A percentile compares a stretch with the other conserved stretches of the same genome.
These are phyloP conservation scores for Globisporangium takayamanum DNA, from an alignment of 352 stramenopile species.

Conservation along the genomic window DNA sequence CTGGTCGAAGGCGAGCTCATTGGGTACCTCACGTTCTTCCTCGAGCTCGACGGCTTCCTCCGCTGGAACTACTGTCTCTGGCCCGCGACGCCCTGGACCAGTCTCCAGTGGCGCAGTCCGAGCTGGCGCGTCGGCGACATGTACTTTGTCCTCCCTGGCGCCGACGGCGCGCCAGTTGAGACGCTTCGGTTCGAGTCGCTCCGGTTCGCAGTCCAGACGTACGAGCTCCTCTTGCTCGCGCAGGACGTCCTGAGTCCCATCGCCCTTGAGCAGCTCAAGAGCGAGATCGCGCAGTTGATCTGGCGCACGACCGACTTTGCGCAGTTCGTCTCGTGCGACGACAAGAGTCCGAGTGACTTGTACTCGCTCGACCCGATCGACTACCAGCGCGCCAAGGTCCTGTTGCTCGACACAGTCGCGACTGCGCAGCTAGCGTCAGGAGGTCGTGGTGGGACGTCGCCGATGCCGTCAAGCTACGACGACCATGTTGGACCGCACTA, in stretches of 20 bases:
- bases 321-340: constrained; percentile 30
- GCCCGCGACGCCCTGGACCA: constrained; percentile 48
- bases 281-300: constrained; percentile 49
- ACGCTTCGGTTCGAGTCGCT: constrained; percentile 65
- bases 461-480: neutral
- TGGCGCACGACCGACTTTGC: constrained; percentile 53
- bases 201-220: constrained; percentile 59
- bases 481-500: neutral
- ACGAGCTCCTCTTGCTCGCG: constrained; percentile 51
- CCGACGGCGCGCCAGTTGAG: constrained; percentile 55
- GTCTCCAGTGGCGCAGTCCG: constrained; percentile 52
- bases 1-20: constrained; percentile 67
- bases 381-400: constrained; percentile 49
- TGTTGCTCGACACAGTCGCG: constrained; percentile 60
- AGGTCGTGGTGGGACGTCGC: neutral
- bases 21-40: constrained; percentile 70
- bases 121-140: constrained; percentile 76
- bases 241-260: constrained; percentile 23
- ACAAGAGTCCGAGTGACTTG: constrained; percentile 31
- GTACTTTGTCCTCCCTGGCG: constrained; percentile 75
- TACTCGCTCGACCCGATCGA: constrained; percentile 68
- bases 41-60: constrained; percentile 72
- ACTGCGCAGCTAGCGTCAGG: constrained; percentile 7
- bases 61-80: constrained; percentile 83
- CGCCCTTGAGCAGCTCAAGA: constrained; percentile 49